These are phyloP conservation scores for Tylopilus orsonianus DNA, from an alignment of 1,284 basidiomycete species.

Conservation along the genomic window DNA sequence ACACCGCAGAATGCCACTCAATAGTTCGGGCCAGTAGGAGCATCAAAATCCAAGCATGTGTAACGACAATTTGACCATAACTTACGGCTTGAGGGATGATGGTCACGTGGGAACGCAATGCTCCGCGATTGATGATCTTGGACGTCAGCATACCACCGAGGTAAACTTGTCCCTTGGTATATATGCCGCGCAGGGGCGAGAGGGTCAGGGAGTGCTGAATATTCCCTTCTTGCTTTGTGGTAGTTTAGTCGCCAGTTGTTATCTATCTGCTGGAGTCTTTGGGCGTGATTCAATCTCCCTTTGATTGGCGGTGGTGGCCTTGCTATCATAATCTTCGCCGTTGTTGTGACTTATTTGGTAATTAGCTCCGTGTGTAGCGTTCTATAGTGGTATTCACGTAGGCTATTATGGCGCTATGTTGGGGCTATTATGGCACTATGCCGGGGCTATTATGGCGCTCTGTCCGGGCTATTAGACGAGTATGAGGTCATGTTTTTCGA, in stretches of 20 bases:
- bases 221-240: no score
- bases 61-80: not conserved
- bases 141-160: slow-evolving; percentile 49
- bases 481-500: no score
- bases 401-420: no score
- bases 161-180: slow-evolving; percentile 54
- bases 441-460: no score
- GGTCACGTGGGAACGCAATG: slow-evolving; percentile 4
- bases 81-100: slow-evolving; percentile 1
- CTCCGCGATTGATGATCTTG: slow-evolving; percentile 11
- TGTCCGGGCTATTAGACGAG: no score
- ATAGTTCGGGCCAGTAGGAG: not conserved
- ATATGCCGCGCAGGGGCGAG: slow-evolving; percentile 53
- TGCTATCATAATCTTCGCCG: slow-evolving; percentile 46
- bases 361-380: slow-evolving; percentile 83
- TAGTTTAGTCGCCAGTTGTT: no score
- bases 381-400: no score
- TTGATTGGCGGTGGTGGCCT: slow-evolving; percentile 79
- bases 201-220: slow-evolving; percentile 49
- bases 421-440: no score
- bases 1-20: slow-evolving; percentile 52
- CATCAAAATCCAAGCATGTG: not conserved
- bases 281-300: no score
- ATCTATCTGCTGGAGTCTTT: no score
- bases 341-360: slow-evolving; percentile 55